These are phyloP conservation scores for Didymella pomorum DNA, from an alignment of 2,329 filamentous ascomycete species.

Conservation along the genomic window DNA sequence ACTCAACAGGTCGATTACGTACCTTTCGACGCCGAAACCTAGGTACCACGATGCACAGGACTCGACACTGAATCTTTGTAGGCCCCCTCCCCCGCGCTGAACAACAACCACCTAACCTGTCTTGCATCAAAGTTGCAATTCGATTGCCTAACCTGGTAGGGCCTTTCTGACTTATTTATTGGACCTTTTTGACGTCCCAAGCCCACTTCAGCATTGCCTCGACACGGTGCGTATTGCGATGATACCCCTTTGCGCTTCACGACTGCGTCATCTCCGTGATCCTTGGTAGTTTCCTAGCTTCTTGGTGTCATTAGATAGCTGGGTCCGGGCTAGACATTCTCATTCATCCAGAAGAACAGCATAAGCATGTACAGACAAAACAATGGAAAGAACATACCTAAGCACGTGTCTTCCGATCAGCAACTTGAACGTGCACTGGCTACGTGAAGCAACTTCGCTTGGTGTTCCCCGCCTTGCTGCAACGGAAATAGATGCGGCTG, in stretches of 20 bases:
- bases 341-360: conserved; percentile 13
- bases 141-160: conserved; percentile 28
- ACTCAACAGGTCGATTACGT: conserved; percentile 45
- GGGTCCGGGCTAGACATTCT: neutral
- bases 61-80: conserved; percentile 12
- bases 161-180: conserved; percentile 21
- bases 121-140: conserved; percentile 22
- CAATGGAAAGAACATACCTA: conserved; percentile 17
- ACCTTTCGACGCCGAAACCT: conserved; percentile 33
- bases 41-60: neutral
- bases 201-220: conserved; percentile 16
- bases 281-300: conserved; percentile 20
- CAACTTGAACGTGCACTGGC: conserved; percentile 1
- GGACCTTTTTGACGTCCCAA: conserved; percentile 13
- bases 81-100: conserved; percentile 22
- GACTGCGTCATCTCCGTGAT: conserved; percentile 13
- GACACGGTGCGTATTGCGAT: conserved; percentile 32
- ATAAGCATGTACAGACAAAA: conserved; percentile 28
- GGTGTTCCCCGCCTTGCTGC: neutral
- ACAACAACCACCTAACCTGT: conserved; percentile 25
- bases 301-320: conserved; percentile 21
- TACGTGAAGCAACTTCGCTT: neutral
- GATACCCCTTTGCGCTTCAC: conserved; percentile 37
- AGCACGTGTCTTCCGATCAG: neutral
- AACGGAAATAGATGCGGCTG: conserved; percentile 18